Evolutionary conservation across 2,329 filamentous ascomycete species (phyloP).

Genomic region (Furcasterigmium furcatum): DNA sequence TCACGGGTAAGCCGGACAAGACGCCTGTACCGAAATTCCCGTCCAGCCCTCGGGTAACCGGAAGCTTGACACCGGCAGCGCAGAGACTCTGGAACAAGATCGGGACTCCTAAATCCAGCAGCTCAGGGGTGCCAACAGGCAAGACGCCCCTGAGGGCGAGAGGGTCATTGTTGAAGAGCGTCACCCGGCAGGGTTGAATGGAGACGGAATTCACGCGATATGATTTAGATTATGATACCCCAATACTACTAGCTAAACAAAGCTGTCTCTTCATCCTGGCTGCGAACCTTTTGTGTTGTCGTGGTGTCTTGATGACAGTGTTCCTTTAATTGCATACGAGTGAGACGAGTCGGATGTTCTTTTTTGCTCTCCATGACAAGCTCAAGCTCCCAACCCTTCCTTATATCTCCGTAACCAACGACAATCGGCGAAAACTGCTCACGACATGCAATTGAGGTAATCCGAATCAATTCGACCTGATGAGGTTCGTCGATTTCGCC

Average conservation of each 20-base stretch:
- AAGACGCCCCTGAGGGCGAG: conserved; percentile 33
- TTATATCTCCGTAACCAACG: neutral
- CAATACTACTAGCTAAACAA: neutral
- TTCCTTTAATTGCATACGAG: neutral
- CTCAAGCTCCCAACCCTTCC: conserved; percentile 1
- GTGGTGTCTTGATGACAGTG: too few species aligned
- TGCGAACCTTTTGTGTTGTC: too few species aligned
- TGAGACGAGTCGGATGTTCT: conserved; percentile 1
- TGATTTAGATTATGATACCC: conserved; percentile 1
- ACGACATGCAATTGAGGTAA: neutral
- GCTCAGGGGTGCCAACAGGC: conserved; percentile 26
- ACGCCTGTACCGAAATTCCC: conserved; percentile 69
- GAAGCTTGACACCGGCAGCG: conserved; percentile 69
- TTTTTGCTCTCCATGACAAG: conserved; percentile 12
- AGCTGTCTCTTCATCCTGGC: too few species aligned
- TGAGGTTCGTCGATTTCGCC: conserved; percentile 61
- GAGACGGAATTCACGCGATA: neutral
- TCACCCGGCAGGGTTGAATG: conserved; percentile 17
- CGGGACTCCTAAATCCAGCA: conserved; percentile 35
- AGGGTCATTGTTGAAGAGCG: conserved; percentile 33
- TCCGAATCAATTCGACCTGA: conserved; percentile 18
- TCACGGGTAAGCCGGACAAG: conserved; percentile 54
- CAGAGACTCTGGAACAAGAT: conserved; percentile 65
- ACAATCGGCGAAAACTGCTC: neutral
- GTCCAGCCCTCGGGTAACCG: conserved; percentile 57